Evolutionary conservation across 345 rosid species (phyloP).

Genomic region (Euphorbia pulcherrima): DNA sequence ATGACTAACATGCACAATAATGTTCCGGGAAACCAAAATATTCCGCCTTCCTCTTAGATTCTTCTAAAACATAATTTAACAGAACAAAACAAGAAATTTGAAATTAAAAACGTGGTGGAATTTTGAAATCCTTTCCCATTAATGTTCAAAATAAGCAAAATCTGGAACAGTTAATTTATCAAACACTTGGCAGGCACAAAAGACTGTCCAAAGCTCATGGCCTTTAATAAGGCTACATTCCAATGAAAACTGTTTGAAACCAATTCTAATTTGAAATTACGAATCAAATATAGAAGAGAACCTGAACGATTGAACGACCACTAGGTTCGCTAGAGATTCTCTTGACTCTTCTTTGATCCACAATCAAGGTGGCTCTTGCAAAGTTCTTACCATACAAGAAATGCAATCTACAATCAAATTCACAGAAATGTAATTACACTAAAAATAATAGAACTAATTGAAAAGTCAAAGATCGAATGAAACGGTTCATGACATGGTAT

Average conservation of each 20-base stretch:
- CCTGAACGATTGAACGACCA: constrained; percentile 81
- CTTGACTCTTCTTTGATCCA: constrained; percentile 75
- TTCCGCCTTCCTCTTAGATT: constrained; percentile 81
- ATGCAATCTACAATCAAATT: constrained; percentile 57
- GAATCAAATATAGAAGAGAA: constrained; percentile 8
- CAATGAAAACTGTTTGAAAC: not conserved
- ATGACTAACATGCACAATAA: constrained; percentile 82
- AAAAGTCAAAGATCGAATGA: not conserved
- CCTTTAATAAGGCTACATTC: not conserved
- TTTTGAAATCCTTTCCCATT: not conserved
- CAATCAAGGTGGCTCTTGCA: constrained; percentile 71
- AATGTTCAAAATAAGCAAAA: not conserved
- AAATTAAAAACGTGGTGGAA: no score
- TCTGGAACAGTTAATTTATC: not conserved
- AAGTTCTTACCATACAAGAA: constrained; percentile 86
- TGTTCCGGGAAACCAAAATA: constrained; percentile 71
- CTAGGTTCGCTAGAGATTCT: constrained; percentile 68
- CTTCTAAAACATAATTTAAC: constrained; percentile 66
- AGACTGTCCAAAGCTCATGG: not conserved
- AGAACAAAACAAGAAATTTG: not conserved
- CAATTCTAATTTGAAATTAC: not conserved
- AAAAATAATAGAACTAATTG: not conserved
- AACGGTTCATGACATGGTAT: no score
- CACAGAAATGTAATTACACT: not conserved
- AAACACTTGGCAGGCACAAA: not conserved